Base-by-base conservation (phyloP, 192 early-diverging fungal species). In the Funneliformis mosseae region DNA sequence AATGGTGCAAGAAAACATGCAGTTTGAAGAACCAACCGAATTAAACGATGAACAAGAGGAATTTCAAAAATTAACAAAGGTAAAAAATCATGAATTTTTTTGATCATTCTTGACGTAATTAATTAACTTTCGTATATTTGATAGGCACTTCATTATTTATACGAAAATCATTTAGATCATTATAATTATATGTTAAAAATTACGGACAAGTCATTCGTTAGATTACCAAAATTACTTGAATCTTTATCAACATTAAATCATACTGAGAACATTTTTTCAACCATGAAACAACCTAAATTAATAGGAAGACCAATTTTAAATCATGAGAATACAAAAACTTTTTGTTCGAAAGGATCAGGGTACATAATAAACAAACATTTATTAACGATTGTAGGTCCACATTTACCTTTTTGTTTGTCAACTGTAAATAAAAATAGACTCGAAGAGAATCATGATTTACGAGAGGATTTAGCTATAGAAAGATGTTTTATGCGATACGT, bases 161-260 rank as follows among this genome's bases (percentile, higher is more conserved):
- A 75, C 28, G 46, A 25, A 38, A 55, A 75, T 59, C 74, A 75
- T 75, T 48, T 75, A 27, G 46, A 75, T 75, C 74, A 75, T 75
- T 75, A 75, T 28, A 59, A 75, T 75, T 75, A 75, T 60, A 10
- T 75, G 6, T 59, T 75, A 75, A 75, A 75, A 75, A 60, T 75
- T 11, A 59, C 74, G 11, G 74, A 75, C 16, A 50, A 60, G 33
- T 60, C 74, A 28, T 75, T 75, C 59, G 74, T 75, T 75, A 45
- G 48, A 21, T 60, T 75, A 59, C 74, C 74, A 50, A 45, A 48
- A 14, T 48, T 75, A 5, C 27, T 75, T 59, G 48, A 75, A 28
- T 42, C 39, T 18, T 38, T 75, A 21, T 59, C 46, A 50, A 59
- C 7, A 41, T 27, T 27, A 25, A 75, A 75, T 8, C 14, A 10